phyloP scores from a whole-genome alignment of 2,329 filamentous ascomycete genomes.

The Aspergillus pseudotamarii region DNA sequence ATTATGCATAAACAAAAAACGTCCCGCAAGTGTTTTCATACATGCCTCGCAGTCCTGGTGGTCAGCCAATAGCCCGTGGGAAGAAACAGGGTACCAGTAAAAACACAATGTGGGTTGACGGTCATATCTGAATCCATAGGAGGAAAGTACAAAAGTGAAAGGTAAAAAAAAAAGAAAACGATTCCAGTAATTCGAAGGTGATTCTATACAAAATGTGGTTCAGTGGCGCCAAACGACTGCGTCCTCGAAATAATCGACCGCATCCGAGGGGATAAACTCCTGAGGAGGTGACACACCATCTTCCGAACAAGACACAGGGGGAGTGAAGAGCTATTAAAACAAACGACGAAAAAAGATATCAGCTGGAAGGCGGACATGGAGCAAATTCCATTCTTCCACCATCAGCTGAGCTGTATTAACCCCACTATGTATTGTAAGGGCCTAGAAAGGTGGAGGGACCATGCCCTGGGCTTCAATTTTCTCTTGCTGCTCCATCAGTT shows the following conservation, averaged over 20 bases:
- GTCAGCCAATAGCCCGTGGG: constrained; percentile 29
- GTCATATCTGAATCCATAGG: constrained; percentile 30
- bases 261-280: constrained; percentile 33
- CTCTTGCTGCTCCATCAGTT: constrained; percentile 84
- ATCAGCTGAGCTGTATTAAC: constrained; percentile 17
- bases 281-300: constrained; percentile 34
- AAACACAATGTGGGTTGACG: constrained; percentile 30
- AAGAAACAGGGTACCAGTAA: constrained; percentile 27
- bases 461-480: constrained; percentile 46
- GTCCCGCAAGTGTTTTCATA: constrained; percentile 32
- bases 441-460: constrained; percentile 54
- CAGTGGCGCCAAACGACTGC: constrained; percentile 42
- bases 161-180: constrained; percentile 14
- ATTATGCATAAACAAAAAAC: constrained; percentile 38
- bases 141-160: constrained; percentile 23
- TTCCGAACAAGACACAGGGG: constrained; percentile 33
- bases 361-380: constrained; percentile 23
- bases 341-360: constrained; percentile 36
- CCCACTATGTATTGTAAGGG: constrained; percentile 15
- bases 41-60: constrained; percentile 26
- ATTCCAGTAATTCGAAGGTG: constrained; percentile 26
- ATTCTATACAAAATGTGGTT: constrained; percentile 44
- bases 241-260: constrained; percentile 37
- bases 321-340: constrained; percentile 51
- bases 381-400: constrained; percentile 12